A percentile compares a stretch with the other conserved stretches of the same genome.
Evolutionary conservation across 805 yeast genomes (phyloP).

Genomic region (Schizosaccharomyces pombe): DNA sequence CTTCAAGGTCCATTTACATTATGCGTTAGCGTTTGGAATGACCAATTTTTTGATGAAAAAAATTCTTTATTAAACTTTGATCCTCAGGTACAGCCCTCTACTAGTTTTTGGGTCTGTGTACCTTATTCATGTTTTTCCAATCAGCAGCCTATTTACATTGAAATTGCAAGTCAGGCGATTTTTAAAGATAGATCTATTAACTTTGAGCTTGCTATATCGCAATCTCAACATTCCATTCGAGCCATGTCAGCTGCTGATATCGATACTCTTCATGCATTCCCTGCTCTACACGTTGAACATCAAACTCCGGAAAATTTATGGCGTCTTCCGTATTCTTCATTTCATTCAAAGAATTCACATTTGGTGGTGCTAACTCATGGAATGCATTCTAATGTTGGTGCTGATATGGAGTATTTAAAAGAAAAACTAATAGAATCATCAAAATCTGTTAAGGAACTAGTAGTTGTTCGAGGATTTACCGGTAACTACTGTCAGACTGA

Average conservation of each 20-base stretch:
- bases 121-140: neutral
- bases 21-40: constrained; percentile 59
- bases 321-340: neutral
- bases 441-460: constrained; percentile 27
- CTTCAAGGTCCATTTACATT: constrained; percentile 73
- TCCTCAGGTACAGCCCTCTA: constrained; percentile 42
- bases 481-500: constrained; percentile 78
- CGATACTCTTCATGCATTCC: constrained; percentile 5
- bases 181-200: constrained; percentile 46
- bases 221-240: constrained; percentile 9
- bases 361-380: constrained; percentile 79
- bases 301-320: neutral
- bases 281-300: neutral
- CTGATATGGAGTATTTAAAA: constrained; percentile 72
- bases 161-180: constrained; percentile 56
- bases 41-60: constrained; percentile 22
- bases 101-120: neutral
- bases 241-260: constrained; percentile 3
- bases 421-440: constrained; percentile 45
- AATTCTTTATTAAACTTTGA: constrained; percentile 18
- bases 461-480: constrained; percentile 60
- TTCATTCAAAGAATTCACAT: constrained; percentile 21
- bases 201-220: constrained; percentile 35
- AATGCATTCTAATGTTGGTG: constrained; percentile 65
- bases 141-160: constrained; percentile 22